Evolutionary conservation across 352 stramenopile species (phyloP).

Genomic region (Phytophthora megakarya): DNA sequence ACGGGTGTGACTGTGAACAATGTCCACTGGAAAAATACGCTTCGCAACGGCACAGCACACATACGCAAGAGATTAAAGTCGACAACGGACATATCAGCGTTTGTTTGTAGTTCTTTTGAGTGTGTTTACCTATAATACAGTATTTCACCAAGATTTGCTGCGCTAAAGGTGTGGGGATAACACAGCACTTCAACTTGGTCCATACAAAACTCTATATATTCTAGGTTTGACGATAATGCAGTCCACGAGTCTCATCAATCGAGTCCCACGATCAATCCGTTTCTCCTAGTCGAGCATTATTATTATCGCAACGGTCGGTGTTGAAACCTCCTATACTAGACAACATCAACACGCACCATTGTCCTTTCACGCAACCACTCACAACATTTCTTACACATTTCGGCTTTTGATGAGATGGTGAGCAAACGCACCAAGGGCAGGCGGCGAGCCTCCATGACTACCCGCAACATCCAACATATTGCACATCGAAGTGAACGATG

Average conservation of each 20-base stretch:
- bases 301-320: slow-evolving; percentile 22
- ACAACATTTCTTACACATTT: slow-evolving; percentile 4
- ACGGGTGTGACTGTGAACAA: too few species aligned
- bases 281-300: slow-evolving; percentile 4
- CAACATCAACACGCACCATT: neutral
- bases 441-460: slow-evolving; percentile 16
- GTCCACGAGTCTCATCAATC: neutral
- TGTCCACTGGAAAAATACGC: too few species aligned
- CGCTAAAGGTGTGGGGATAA: too few species aligned
- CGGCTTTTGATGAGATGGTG: slow-evolving; percentile 23
- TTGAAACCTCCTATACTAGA: slow-evolving; percentile 15
- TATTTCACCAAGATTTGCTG: too few species aligned
- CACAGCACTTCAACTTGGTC: neutral
- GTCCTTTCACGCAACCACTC: neutral
- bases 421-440: slow-evolving; percentile 36
- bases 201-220: neutral
- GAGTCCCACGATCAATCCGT: slow-evolving; percentile 22
- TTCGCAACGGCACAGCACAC: too few species aligned
- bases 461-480: slow-evolving; percentile 8
- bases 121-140: too few species aligned
- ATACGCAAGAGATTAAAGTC: too few species aligned
- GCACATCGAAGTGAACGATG: slow-evolving; percentile 11
- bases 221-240: too few species aligned
- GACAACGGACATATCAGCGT: too few species aligned
- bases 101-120: too few species aligned